Base-by-base conservation (phyloP, 1,284 basidiomycete genomes). In the Apiotrichum mycotoxinovorans region DNA sequence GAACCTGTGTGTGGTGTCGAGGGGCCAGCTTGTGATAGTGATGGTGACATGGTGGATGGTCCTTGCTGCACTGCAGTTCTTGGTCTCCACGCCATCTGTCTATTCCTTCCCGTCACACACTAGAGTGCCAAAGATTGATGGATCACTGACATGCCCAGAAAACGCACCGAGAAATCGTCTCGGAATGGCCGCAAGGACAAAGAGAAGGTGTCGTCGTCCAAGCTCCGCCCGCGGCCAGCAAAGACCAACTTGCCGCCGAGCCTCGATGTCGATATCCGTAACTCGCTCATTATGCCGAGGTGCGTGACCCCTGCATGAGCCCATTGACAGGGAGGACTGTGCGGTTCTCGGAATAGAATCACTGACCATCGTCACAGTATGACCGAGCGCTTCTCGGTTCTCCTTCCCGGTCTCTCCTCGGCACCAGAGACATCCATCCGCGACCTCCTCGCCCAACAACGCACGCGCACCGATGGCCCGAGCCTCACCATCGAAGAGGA, bases 231-330 rank as follows among this genome's bases (percentile, higher is more conserved):
- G 23, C 47, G 35, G n/a, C 20, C 40, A 3, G 5, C 40, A 11
- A 41, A 41, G 22, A 47, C 47, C 12, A 33, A 38, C 18, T 18
- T 46, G 9, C 47, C 71, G 15, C 73, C 73, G 0, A 72, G 68
- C 56, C 58, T 75, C 54, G 53, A 73, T 42, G 58, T 74, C 46
- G 69, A 73, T 51, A 68, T 74, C 25, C 64, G 74, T 45, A 73
- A 66, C 51, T 74, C 72, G n/a, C 61, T 75, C 48, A 73, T 75
- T 15, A 57, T 75, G 23, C 74, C 72, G 26, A 64, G 66, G 74
- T 74, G 57, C 61, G 73, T 66, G 33, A n/a, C n/a, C n/a, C n/a
- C n/a, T n/a, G n/a, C n/a, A n/a, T n/a, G n/a, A n/a, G n/a, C n/a
- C n/a, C n/a, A n/a, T n/a, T n/a, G n/a, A n/a, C n/a, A n/a, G n/a